These are phyloP conservation scores for Canavalia gladiata DNA, from an alignment of 306 rosid species.

Conservation along the genomic window DNA sequence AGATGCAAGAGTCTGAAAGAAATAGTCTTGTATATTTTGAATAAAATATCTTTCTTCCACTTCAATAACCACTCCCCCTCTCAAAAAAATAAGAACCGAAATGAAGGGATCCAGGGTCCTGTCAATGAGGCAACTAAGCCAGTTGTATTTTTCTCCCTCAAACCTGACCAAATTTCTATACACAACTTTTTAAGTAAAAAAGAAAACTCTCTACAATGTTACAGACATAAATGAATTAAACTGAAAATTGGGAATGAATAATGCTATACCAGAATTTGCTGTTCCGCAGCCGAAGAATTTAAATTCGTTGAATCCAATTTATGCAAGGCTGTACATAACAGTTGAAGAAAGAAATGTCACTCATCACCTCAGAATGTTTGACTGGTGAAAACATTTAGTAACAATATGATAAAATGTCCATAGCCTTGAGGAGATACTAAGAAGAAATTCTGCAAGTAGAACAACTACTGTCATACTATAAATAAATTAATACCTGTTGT, in stretches of 20 bases:
- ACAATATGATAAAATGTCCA: slow-evolving; percentile 35
- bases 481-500: slow-evolving; percentile 67
- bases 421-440: slow-evolving; percentile 30
- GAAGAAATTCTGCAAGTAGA: slow-evolving; percentile 37
- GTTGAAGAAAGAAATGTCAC: slow-evolving; percentile 52
- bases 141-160: slow-evolving; percentile 30
- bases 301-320: slow-evolving; percentile 68
- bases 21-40: slow-evolving; percentile 13
- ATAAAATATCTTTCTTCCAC: slow-evolving; percentile 10
- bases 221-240: slow-evolving; percentile 17
- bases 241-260: slow-evolving; percentile 41
- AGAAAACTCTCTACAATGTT: not conserved
- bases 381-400: slow-evolving; percentile 21
- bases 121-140: slow-evolving; percentile 28
- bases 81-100: not conserved
- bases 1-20: slow-evolving; percentile 22
- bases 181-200: slow-evolving; percentile 27
- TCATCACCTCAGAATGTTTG: slow-evolving; percentile 32
- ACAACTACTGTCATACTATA: slow-evolving; percentile 34
- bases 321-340: slow-evolving; percentile 68
- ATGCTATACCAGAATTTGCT: slow-evolving; percentile 87
- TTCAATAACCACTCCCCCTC: not conserved
- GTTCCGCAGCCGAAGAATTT: slow-evolving; percentile 80
- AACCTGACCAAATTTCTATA: slow-evolving; percentile 17
- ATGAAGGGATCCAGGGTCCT: not conserved